These are phyloP conservation scores for Agaricus bisporus DNA, from an alignment of 768 basidiomycete species.

Conservation along the genomic window DNA sequence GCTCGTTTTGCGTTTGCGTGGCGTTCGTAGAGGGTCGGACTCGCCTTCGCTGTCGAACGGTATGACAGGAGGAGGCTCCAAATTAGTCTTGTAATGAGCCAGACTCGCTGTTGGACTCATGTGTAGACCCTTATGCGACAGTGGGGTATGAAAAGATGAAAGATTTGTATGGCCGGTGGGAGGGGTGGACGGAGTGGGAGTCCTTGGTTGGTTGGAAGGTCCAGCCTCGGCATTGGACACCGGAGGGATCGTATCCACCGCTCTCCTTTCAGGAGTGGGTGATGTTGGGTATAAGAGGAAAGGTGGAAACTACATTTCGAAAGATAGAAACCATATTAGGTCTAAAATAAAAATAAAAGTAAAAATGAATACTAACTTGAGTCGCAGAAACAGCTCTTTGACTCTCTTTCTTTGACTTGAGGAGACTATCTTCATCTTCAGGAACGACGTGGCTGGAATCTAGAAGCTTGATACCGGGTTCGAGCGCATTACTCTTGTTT, in stretches of 20 bases:
- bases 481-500: constrained; percentile 23
- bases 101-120: constrained; percentile 66
- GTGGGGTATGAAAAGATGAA: constrained; percentile 58
- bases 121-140: constrained; percentile 62
- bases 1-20: constrained; percentile 27
- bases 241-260: constrained; percentile 12
- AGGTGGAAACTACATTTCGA: constrained; percentile 25
- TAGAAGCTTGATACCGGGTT: constrained; percentile 35
- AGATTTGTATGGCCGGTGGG: constrained; percentile 33
- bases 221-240: constrained; percentile 5
- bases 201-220: constrained; percentile 18
- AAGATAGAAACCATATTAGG: not conserved
- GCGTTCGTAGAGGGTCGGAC: constrained; percentile 30
- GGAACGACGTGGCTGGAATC: constrained; percentile 22
- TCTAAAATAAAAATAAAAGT: constrained; percentile 1
- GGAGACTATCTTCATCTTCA: constrained; percentile 23
- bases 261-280: constrained; percentile 25
- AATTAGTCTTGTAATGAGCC: constrained; percentile 60
- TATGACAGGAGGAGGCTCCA: constrained; percentile 55
- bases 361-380: constrained; percentile 18
- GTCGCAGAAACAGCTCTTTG: constrained; percentile 17
- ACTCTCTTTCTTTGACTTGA: constrained; percentile 23
- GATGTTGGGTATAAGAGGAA: constrained; percentile 42
- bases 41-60: constrained; percentile 19
- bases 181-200: constrained; percentile 31